Evolutionary conservation across 805 yeast species (phyloP).

Genomic region (Pichia nakasei): DNA sequence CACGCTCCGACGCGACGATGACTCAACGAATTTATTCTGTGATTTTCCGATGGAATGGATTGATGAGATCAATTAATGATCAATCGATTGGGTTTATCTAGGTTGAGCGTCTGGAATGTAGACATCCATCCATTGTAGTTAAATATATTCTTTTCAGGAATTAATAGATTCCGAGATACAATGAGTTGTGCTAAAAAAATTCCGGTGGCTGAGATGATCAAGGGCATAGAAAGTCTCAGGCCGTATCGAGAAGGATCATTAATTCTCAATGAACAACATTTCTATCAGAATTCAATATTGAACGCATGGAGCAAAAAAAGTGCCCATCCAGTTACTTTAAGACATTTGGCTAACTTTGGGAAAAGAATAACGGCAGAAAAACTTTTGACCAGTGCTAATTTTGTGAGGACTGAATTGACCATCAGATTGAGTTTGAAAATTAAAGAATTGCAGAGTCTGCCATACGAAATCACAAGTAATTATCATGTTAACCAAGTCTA

Average conservation of each 20-base stretch:
- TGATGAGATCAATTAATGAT: no score
- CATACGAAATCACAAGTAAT: constrained; percentile 77
- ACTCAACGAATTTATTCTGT: no score
- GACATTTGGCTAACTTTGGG: constrained; percentile 87
- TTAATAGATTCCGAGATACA: neutral
- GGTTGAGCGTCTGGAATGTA: no score
- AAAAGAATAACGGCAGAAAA: constrained; percentile 67
- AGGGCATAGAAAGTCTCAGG: neutral
- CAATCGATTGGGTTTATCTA: no score
- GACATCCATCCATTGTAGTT: no score
- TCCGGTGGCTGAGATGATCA: neutral
- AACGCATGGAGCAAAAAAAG: constrained; percentile 49
- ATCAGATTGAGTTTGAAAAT: constrained; percentile 75
- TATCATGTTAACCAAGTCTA: constrained; percentile 81
- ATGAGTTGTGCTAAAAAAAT: neutral
- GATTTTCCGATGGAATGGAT: no score
- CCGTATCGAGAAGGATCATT: constrained; percentile 11
- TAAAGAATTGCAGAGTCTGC: constrained; percentile 66
- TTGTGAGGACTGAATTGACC: constrained; percentile 79
- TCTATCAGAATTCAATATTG: constrained; percentile 71
- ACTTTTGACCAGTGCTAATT: constrained; percentile 75
- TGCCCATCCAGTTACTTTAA: constrained; percentile 87
- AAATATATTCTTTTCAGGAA: no score
- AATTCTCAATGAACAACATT: constrained; percentile 50
- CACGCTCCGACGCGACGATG: no score